Evolutionary conservation across 495 filamentous ascomycete species (phyloP), one percentile per base, ranked within the genome.

Genomic region (Podospora fimiseda): DNA sequence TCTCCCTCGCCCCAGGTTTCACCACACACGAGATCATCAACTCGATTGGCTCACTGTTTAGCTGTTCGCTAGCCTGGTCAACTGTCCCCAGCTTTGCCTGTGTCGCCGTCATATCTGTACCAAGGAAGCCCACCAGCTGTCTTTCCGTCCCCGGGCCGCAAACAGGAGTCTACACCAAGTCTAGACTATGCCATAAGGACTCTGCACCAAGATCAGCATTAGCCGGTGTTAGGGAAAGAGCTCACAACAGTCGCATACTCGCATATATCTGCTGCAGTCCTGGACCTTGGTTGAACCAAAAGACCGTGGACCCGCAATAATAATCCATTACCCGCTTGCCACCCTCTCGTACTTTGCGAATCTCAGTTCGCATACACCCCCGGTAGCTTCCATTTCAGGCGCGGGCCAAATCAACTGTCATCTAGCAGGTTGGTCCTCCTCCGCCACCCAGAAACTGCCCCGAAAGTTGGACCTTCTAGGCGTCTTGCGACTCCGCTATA

Each of bases 391-490:
- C 52, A 46, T 48, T 40, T 55, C 54, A 52, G 43, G 22, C 59
- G 46, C 50, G 36, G 53, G 39, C 54, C 50, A 60, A 49, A 45
- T 57, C 56, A 52, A 30, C 39, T 23, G 51, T 53, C 19, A 57
- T 69, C 61, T 62, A 70, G 65, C 61, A 50, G 65, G 62, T 62
- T 56, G 65, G 59, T 61, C 60, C 59, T 62, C 62, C 50, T 52
- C 53, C 65, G 48, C 57, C 59, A 20, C 42, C 23, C 33, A 58
- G 56, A 48, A 65, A 64, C 62, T 59, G 27, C 6, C 27, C 27
- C 27, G 60, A 48, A 67, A 62, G 41, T 52, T 64, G 45, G 45
- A 62, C 43, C 49, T 52, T 11, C 58, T 65, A 64, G 65, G 60
- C 57, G 56, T 60, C 59, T 58, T 58, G 56, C 51, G 55, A 60